phyloP scores from a whole-genome alignment of 192 early-diverging fungal genomes.

The Obelidium mucronatum region DNA sequence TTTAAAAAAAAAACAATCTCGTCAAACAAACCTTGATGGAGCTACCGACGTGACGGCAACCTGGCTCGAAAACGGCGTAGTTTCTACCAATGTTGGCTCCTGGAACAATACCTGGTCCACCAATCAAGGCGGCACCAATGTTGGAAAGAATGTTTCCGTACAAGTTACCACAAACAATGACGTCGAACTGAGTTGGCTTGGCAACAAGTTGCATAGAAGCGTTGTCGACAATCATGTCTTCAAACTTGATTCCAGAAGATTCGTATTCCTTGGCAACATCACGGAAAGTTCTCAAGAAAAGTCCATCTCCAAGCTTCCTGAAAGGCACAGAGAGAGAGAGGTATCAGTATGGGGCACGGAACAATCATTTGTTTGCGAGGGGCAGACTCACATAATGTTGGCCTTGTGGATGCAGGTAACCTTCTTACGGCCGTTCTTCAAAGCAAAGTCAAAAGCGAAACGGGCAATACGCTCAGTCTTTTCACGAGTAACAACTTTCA shows the following conservation, averaged over 20 bases:
- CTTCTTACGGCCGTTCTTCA: constrained; percentile 97
- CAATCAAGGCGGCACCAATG: constrained; percentile 95
- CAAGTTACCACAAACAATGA: constrained; percentile 99
- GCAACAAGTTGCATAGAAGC: constrained; percentile 99
- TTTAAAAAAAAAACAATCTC: constrained; percentile 24
- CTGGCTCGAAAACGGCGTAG: constrained; percentile 97
- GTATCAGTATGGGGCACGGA: not conserved
- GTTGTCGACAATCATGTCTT: constrained; percentile 99
- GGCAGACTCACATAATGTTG: constrained; percentile 89
- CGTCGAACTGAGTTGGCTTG: constrained; percentile 97
- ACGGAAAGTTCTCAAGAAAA: constrained; percentile 96
- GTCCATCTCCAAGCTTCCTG: constrained; percentile 96
- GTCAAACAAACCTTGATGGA: constrained; percentile 69
- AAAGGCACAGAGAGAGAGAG: constrained; percentile 22
- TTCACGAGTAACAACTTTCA: constrained; percentile 95
- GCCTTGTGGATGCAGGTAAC: constrained; percentile 99
- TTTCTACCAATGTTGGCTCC: constrained; percentile 98
- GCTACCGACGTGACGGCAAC: constrained; percentile 97
- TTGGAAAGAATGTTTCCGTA: constrained; percentile 99
- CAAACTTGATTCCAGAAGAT: constrained; percentile 85
- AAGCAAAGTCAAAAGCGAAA: constrained; percentile 98
- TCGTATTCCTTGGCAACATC: constrained; percentile 96
- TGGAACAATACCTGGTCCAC: constrained; percentile 94
- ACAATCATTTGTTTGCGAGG: not conserved
- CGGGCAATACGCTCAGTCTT: constrained; percentile 99